Evolutionary conservation across 2,329 filamentous ascomycete genomes (phyloP).

Genomic region (Xylariomycetidae sp.): DNA sequence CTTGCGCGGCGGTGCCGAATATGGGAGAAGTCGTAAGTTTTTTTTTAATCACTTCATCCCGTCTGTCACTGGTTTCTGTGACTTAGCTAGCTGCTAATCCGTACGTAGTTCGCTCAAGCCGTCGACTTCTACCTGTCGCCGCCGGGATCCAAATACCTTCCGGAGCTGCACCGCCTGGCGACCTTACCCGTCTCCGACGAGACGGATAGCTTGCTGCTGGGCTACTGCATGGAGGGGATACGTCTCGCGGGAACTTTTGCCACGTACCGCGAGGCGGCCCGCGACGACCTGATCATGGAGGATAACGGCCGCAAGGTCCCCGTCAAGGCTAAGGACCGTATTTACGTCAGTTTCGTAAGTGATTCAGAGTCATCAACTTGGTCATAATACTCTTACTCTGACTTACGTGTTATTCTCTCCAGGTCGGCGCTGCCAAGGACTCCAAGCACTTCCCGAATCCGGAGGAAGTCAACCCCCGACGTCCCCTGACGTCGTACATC

Average conservation of each 20-base stretch:
- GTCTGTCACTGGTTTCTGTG: background rate
- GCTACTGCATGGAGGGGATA: conserved; percentile 68
- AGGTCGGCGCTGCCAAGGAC: conserved; percentile 50
- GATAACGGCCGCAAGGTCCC: conserved; percentile 47
- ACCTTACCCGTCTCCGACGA: conserved; percentile 48
- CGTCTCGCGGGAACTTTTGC: conserved; percentile 62
- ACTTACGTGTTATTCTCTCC: too few relatives aligned
- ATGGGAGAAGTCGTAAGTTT: conserved; percentile 60
- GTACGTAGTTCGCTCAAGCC: conserved; percentile 60
- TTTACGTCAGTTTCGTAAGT: conserved; percentile 60
- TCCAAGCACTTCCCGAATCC: conserved; percentile 57
- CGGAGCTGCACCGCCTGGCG: conserved; percentile 58
- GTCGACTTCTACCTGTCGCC: conserved; percentile 67
- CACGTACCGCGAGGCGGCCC: conserved; percentile 52
- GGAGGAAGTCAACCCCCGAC: conserved; percentile 54
- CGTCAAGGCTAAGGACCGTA: conserved; percentile 51
- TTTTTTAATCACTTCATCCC: background rate
- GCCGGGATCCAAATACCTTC: conserved; percentile 49
- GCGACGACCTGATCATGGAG: conserved; percentile 40
- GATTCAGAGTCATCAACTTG: background rate
- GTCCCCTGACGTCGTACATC: conserved; percentile 61
- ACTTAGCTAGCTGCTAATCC: conserved; percentile 13
- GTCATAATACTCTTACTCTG: conserved; percentile 1
- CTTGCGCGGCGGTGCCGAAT: conserved; percentile 63
- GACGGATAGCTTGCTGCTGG: conserved; percentile 59